Evolutionary conservation across 2,329 filamentous ascomycete species (phyloP), one percentile per base, ranked within the genome.

Genomic region (Alternaria gaisen): DNA sequence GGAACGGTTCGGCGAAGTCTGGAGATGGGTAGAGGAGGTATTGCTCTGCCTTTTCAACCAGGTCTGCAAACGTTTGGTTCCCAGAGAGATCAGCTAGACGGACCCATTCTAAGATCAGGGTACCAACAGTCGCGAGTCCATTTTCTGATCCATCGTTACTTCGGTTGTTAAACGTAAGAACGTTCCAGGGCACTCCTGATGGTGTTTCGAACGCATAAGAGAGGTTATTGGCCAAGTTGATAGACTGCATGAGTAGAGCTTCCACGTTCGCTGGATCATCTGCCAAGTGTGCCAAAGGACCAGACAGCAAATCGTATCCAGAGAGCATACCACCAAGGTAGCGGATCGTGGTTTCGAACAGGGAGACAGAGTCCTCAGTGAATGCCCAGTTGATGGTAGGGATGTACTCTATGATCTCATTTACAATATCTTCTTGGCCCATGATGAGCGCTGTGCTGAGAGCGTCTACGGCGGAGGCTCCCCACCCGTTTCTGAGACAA

Each of bases 261-360:
- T 88, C 81, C 1, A 93, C 84, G 5, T 84, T 83, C 5, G 73
- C 56, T 38, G 69, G 59, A 59, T 85, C 80, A 9, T 78, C 72
- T 46, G 84, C 83, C 14, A 89, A 79, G 32, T 83, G 66, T 16
- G 83, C 80, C 18, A 89, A 82, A 1, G 90, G 90, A 0, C 91
- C 91, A 1, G 82, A 89, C 47, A 97, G 81, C 50, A 97, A 83
- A 73, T 92, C 90, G 69, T 91, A 90, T 4, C 84, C 91, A 3
- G 93, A 91, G 9, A 97, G 74, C 70, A 97, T 83, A 16, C 93
- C 93, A 10, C 87, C 93, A 1, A 97, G 81, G 71, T 97, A 97
- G 28, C 93, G 89, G 72, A 97, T 97, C 0, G 92, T 97, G 0
- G 92, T 96, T 79, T 97, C 93, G 71, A 97, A 97, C 8, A 97